Evolutionary conservation across 768 basidiomycete species (phyloP).

Genomic region (Phanerochaete carnosa): DNA sequence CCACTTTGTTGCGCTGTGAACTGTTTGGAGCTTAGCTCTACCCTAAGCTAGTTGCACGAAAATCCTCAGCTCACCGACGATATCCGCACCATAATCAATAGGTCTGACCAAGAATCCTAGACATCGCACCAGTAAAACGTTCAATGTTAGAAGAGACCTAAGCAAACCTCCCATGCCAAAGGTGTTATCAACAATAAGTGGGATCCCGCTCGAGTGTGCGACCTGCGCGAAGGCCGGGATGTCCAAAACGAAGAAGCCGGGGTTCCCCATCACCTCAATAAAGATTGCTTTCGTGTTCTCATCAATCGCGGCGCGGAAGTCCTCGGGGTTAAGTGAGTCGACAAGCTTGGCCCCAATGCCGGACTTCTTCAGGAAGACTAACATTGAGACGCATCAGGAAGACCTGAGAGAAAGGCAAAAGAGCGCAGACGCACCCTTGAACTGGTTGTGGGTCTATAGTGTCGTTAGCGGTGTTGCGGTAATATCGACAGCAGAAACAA

Average conservation of each 20-base stretch:
- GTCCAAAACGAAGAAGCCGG: constrained; percentile 64
- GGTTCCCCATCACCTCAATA: constrained; percentile 79
- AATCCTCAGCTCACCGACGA: constrained; percentile 45
- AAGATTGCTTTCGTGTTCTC: constrained; percentile 75
- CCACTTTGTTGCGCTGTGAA: constrained; percentile 84
- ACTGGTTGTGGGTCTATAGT: constrained; percentile 63
- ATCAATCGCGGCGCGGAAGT: constrained; percentile 67
- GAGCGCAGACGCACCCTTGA: constrained; percentile 59
- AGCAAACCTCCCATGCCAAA: constrained; percentile 69
- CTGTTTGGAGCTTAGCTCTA: constrained; percentile 27
- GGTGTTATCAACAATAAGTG: constrained; percentile 79
- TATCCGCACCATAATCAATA: constrained; percentile 74
- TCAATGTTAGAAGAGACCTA: no score
- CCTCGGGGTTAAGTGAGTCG: constrained; percentile 47
- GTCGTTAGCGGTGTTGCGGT: no score
- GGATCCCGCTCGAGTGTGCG: constrained; percentile 70
- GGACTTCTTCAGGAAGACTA: constrained; percentile 68
- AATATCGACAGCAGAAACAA: no score
- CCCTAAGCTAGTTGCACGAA: background rate
- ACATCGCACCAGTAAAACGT: no score
- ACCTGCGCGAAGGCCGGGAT: constrained; percentile 67
- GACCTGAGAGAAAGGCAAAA: no score
- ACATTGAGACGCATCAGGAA: no score
- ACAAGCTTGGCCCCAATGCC: constrained; percentile 70
- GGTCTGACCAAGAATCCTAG: no score